A percentile compares a stretch with the other conserved stretches of the same genome.
These are phyloP conservation scores for Pugionium cornutum DNA, from an alignment of 345 rosid genomes.

Conservation along the genomic window DNA sequence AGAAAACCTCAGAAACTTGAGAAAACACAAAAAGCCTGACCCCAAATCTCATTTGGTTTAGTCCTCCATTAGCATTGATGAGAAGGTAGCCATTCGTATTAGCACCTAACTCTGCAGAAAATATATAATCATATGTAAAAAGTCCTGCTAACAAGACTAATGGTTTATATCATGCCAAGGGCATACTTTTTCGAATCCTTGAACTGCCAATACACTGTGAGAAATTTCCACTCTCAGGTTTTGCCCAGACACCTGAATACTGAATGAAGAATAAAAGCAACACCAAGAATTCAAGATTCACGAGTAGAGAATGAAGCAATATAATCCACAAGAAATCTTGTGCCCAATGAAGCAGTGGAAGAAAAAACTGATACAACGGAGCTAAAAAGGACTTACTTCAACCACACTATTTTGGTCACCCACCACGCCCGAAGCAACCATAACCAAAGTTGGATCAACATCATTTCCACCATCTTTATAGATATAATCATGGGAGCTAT, in stretches of 20 bases:
- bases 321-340: conserved; percentile 16
- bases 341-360: neutral
- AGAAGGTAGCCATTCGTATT: conserved; percentile 83
- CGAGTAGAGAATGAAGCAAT: neutral
- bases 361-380: neutral
- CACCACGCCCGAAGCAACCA: conserved; percentile 45
- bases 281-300: conserved; percentile 2
- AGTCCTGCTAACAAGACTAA: conserved; percentile 14
- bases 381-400: conserved; percentile 56
- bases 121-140: neutral
- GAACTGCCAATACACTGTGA: conserved; percentile 66
- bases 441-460: conserved; percentile 49
- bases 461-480: conserved; percentile 48
- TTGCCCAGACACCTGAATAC: conserved; percentile 83
- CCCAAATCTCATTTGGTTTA: conserved; percentile 99
- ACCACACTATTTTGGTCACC: conserved; percentile 34
- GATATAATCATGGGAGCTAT: conserved; percentile 47
- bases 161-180: neutral
- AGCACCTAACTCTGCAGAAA: conserved; percentile 60
- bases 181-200: conserved; percentile 66
- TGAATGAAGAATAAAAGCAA: conserved; percentile 43
- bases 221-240: conserved; percentile 78
- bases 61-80: conserved; percentile 94
- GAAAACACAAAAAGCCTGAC: conserved; percentile 63
- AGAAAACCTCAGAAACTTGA: conserved; percentile 25